Base-by-base conservation (phyloP, 1,284 basidiomycete genomes). In the Ceraceosorus guamensis region DNA sequence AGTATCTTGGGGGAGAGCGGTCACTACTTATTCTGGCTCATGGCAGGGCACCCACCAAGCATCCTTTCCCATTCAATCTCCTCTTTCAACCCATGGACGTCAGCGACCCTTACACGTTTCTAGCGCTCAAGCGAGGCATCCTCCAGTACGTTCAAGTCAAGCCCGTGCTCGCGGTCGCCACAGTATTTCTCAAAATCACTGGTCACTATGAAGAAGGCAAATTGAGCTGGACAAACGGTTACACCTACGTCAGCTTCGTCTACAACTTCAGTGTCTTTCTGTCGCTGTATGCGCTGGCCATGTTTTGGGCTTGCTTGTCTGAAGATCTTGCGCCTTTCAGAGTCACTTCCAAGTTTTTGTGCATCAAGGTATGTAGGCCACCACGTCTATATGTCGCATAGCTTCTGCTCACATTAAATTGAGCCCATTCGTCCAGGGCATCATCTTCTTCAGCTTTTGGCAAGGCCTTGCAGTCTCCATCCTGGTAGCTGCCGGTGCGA, bases 401-500 rank as follows among this genome's bases (percentile, higher is more conserved):
- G 37, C n/a, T n/a, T n/a, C n/a, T n/a, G n/a, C n/a, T n/a, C 37
- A 41, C 37, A 41, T n/a, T 4, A 7, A 39, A 31, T 24, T 7
- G 16, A 41, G 8, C 8, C 37, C 8, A 8, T 41, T n/a, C 8
- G 8, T 41, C 8, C 37, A 41, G 37, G 70, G 73, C 1, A 92
- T 98, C 65, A 82, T 98, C 46, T 96, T 97, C 81, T 93, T 95
- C 78, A 92, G 88, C 0, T 99, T 98, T 80, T 99, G 93, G 93
- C 93, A 98, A 50, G 70, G 68, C 13, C 84, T 96, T 46, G 83
- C 77, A 46, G 85, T 98, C 53, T 92, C 91, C 32, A 83, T 91
- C 67, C 82, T 97, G 18, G 93, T 96, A 44, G 87, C 91, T 1
- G 81, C 87, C 0, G 83, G 86, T 1, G 80, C 82, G 46, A 88